A percentile compares a stretch with the other conserved stretches of the same genome.
Evolutionary conservation across 1,139 yeast species (phyloP).

Genomic region (Suhomyces panamericanus): DNA sequence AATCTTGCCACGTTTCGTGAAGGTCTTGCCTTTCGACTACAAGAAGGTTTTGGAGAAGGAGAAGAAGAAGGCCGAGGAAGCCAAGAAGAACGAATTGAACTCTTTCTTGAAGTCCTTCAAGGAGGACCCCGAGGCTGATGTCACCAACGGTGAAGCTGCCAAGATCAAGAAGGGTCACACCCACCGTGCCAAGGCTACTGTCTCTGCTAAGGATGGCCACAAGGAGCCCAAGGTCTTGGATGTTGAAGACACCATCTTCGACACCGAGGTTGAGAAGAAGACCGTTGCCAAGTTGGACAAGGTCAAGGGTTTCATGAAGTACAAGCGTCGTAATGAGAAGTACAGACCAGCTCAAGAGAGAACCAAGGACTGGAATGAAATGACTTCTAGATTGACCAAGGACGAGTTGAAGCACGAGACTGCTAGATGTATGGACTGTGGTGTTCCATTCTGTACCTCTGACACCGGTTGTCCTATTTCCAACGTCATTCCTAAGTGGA

Average conservation of each 20-base stretch:
- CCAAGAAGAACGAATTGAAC: slow-evolving; percentile 61
- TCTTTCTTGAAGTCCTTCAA: slow-evolving; percentile 64
- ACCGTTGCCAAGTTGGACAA: slow-evolving; percentile 71
- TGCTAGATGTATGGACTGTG: slow-evolving; percentile 99
- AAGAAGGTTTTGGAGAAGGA: slow-evolving; percentile 85
- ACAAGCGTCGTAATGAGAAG: slow-evolving; percentile 83
- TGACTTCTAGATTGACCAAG: slow-evolving; percentile 76
- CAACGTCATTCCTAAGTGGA: slow-evolving; percentile 96
- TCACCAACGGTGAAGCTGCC: slow-evolving; percentile 80
- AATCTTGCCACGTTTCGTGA: slow-evolving; percentile 84
- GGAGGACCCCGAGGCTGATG: slow-evolving; percentile 83
- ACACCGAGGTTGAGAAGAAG: slow-evolving; percentile 63
- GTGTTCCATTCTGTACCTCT: slow-evolving; percentile 98
- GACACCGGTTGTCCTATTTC: slow-evolving; percentile 98
- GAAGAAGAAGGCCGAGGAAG: slow-evolving; percentile 64
- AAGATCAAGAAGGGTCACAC: slow-evolving; percentile 51
- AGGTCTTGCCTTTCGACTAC: slow-evolving; percentile 90
- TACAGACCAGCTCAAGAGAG: slow-evolving; percentile 79
- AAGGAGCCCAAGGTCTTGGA: slow-evolving; percentile 85
- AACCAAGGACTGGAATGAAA: slow-evolving; percentile 89
- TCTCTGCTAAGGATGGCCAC: slow-evolving; percentile 37
- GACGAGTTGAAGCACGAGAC: slow-evolving; percentile 89
- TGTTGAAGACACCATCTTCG: slow-evolving; percentile 83
- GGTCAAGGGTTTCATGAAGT: slow-evolving; percentile 89
- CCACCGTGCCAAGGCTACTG: slow-evolving; percentile 28